Conservation (phyloP, 345 rosid species). For the Iberis pinnata region DNA sequence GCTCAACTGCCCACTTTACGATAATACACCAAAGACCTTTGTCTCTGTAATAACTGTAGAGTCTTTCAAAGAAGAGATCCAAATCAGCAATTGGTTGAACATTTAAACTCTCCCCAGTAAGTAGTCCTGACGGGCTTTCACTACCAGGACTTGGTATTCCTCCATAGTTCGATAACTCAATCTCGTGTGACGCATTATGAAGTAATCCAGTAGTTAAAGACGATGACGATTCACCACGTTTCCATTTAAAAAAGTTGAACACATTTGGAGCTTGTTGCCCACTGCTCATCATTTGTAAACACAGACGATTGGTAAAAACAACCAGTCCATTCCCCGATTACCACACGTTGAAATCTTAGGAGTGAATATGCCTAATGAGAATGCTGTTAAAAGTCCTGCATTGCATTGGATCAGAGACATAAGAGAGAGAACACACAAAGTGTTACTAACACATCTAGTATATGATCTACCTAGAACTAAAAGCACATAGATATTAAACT, state of each 20-base stretch:
- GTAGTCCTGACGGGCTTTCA: conserved; percentile 93
- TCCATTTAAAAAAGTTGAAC: conserved; percentile 59
- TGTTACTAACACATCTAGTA: too few relatives aligned
- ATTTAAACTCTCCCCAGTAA: conserved; percentile 82
- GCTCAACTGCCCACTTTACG: conserved; percentile 92
- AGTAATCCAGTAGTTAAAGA: conserved; percentile 77
- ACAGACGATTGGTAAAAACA: conserved; percentile 44
- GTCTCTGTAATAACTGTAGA: conserved; percentile 87
- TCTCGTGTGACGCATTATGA: conserved; percentile 65
- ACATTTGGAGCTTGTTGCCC: conserved; percentile 55
- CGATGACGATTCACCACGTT: conserved; percentile 60
- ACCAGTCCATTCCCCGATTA: conserved; percentile 78
- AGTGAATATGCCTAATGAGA: conserved; percentile 5
- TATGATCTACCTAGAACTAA: neutral
- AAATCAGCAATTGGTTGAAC: conserved; percentile 78
- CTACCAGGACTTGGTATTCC: conserved; percentile 89
- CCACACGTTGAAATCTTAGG: conserved; percentile 12
- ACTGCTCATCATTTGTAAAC: conserved; percentile 76
- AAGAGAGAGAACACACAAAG: too few relatives aligned
- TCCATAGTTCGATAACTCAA: conserved; percentile 79
- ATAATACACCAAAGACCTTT: conserved; percentile 96
- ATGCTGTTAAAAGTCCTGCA: conserved; percentile 26
- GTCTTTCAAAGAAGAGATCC: conserved; percentile 87
- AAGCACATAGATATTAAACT: neutral
- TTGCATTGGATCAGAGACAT: neutral